These are phyloP conservation scores for Boechera divaricarpa DNA, from an alignment of 345 rosid genomes.

Conservation along the genomic window DNA sequence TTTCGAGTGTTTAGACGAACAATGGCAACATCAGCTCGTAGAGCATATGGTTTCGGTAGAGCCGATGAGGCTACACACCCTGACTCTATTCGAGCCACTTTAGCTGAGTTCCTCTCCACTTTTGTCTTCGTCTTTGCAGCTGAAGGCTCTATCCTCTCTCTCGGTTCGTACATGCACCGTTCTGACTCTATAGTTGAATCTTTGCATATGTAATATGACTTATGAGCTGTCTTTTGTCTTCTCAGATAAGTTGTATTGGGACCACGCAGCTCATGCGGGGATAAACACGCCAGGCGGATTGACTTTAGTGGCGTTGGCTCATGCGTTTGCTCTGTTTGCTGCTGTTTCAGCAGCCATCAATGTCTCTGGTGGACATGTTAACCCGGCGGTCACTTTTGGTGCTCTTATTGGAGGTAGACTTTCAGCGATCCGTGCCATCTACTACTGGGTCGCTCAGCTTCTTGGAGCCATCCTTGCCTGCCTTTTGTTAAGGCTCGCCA, in stretches of 20 bases:
- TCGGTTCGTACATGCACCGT: constrained; percentile 43
- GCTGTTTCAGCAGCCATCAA: constrained; percentile 69
- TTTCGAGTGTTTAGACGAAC: constrained; percentile 6
- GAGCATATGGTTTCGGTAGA: constrained; percentile 48
- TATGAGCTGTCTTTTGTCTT: not conserved
- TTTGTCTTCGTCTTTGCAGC: constrained; percentile 77
- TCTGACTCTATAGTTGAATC: not conserved
- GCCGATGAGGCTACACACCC: constrained; percentile 52
- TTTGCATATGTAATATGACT: constrained; percentile 9
- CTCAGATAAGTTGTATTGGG: constrained; percentile 58
- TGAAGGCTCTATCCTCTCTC: constrained; percentile 81
- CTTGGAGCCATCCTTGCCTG: constrained; percentile 67
- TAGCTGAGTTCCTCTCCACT: constrained; percentile 78
- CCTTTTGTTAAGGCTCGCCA: constrained; percentile 62
- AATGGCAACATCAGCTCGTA: constrained; percentile 51
- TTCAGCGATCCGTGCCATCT: constrained; percentile 58
- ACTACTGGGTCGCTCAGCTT: constrained; percentile 82
- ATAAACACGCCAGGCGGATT: constrained; percentile 54
- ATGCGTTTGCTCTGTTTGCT: constrained; percentile 65
- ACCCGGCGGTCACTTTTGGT: constrained; percentile 84
- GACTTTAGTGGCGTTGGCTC: constrained; percentile 65
- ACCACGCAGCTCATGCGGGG: constrained; percentile 37
- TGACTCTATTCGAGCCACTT: constrained; percentile 55
- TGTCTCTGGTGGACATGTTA: constrained; percentile 77
- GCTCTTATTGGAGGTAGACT: constrained; percentile 77